Conservation (phyloP, 768 basidiomycete genomes). For the Suillus discolor region DNA sequence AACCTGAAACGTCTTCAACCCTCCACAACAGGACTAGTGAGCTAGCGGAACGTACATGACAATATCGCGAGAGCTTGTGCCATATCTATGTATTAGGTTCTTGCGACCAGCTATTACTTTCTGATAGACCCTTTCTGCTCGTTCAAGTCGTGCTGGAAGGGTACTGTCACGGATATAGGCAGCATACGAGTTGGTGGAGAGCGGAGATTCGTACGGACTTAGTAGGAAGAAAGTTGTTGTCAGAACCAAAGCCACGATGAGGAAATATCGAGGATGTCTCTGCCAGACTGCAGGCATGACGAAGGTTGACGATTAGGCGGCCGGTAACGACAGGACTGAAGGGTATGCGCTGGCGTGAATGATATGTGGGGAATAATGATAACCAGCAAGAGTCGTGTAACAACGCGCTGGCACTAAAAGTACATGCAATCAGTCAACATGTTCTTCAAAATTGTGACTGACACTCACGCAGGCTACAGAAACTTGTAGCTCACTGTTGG, state of each 20-base stretch:
- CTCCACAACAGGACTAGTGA: constrained; percentile 11
- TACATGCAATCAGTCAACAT: neutral
- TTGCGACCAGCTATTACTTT: constrained; percentile 43
- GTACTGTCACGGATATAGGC: constrained; percentile 33
- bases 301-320: neutral
- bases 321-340: constrained; percentile 16
- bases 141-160: constrained; percentile 42
- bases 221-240: constrained; percentile 51
- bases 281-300: constrained; percentile 36
- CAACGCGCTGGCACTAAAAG: neutral
- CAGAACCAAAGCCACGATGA: constrained; percentile 45
- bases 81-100: constrained; percentile 55
- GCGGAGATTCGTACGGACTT: constrained; percentile 34
- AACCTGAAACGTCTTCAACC: constrained; percentile 40
- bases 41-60: constrained; percentile 39
- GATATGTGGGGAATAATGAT: constrained; percentile 19
- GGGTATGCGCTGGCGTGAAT: constrained; percentile 9
- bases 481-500: neutral
- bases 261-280: constrained; percentile 56
- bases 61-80: constrained; percentile 51
- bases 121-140: constrained; percentile 49
- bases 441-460: neutral
- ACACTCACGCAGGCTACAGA: neutral
- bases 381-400: constrained; percentile 9
- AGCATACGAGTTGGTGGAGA: constrained; percentile 25